Evolutionary conservation across 1,284 basidiomycete genomes (phyloP).

Genomic region (Leccinum holopus): DNA sequence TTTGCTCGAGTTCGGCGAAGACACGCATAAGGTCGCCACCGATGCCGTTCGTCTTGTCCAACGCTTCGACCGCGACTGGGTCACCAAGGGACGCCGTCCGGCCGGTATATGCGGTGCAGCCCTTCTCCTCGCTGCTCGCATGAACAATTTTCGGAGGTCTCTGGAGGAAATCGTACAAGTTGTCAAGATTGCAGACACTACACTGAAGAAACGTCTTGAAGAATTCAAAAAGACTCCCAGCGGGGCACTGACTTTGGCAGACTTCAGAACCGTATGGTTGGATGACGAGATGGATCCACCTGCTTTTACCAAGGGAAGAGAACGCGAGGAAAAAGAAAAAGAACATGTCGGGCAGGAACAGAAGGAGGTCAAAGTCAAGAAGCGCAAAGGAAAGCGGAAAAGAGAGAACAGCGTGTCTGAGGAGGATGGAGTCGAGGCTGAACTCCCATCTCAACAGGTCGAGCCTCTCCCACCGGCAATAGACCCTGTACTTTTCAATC

Average conservation of each 20-base stretch:
- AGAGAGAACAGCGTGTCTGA: constrained; percentile 42
- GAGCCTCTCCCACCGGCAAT: constrained; percentile 39
- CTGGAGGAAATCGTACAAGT: constrained; percentile 97
- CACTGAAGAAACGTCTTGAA: constrained; percentile 90
- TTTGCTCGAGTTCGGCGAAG: constrained; percentile 95
- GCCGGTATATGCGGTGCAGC: constrained; percentile 98
- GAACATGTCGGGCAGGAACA: constrained; percentile 39
- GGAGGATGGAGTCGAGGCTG: constrained; percentile 36
- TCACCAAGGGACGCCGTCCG: constrained; percentile 91
- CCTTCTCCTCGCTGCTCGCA: constrained; percentile 91
- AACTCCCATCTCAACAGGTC: constrained; percentile 16
- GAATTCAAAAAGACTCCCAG: constrained; percentile 93
- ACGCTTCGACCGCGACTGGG: constrained; percentile 97
- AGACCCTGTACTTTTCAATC: constrained; percentile 42
- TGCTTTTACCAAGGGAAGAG: constrained; percentile 75
- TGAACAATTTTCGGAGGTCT: constrained; percentile 96
- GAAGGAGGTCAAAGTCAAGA: constrained; percentile 32
- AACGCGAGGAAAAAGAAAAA: constrained; percentile 63
- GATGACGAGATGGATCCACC: constrained; percentile 92
- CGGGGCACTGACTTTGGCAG: constrained; percentile 82
- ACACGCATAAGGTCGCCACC: constrained; percentile 87
- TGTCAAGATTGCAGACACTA: constrained; percentile 96
- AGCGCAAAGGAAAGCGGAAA: constrained; percentile 43
- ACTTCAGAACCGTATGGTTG: constrained; percentile 91
- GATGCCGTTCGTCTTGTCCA: constrained; percentile 94